Base-by-base conservation (phyloP, 2,329 filamentous ascomycete species). In the Aspergillus viridinutans region DNA sequence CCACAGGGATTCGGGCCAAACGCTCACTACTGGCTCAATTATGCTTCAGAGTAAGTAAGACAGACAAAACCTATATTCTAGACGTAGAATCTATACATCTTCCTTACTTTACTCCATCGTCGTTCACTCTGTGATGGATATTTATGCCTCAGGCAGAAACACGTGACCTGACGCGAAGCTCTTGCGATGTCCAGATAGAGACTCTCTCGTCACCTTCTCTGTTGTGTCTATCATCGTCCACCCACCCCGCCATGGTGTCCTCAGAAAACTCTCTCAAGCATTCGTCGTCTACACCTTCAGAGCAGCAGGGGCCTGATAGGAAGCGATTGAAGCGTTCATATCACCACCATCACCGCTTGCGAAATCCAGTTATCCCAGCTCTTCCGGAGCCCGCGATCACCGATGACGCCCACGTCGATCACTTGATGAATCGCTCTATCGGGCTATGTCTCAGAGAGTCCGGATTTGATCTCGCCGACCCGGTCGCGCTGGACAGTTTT, bases 401-500 rank as follows among this genome's bases (percentile, higher is more conserved):
- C 61, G 79, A 83, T 71, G 80, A 81, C 45, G 72, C 76, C 52
- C 79, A 81, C 55, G 76, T 83, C 56, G 79, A 85, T 63, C 74
- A 78, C 17, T 76, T 86, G 63, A 73, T 87, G 58, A 74, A 79
- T 50, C 79, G 82, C 61, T 80, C 81, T 47, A 82, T 87, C 60
- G 77, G 79, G 25, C 76, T 80, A 52, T 75, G 78, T 55, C 75
- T 84, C 62, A 76, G 72, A 53, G 73, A 78, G 55, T 75, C 76
- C 23, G 84, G 84, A 3, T 86, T 85, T 65, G 81, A 83, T 32
- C 68, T 78, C 55, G 81, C 81, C 25, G 78, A 79, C 53, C 79
- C 83, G 9, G 76, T 79, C 25, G 85, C 83, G 43, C 65, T 87
- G 61, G 81, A 86, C 63, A 76, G 78, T 62, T 81, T 87, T 59